These are phyloP conservation scores for Sporothrix schenckii DNA, from an alignment of 2,329 filamentous ascomycete genomes.

Conservation along the genomic window DNA sequence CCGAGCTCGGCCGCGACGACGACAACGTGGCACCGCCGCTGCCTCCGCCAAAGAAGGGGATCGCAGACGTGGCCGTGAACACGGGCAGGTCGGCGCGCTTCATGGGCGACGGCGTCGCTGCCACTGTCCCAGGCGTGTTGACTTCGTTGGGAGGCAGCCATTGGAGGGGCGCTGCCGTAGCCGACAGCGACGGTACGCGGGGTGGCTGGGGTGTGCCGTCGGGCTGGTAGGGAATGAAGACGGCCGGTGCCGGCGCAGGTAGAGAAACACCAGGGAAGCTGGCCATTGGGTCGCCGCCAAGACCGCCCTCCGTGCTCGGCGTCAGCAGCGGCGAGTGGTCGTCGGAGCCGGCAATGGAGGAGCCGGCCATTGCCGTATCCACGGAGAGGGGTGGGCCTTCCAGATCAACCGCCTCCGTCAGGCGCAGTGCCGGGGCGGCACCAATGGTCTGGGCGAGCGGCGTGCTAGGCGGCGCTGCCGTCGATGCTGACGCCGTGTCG, in stretches of 20 bases:
- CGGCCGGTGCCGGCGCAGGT: constrained; percentile 40
- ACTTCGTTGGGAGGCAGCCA: constrained; percentile 56
- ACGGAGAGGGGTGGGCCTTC: background rate
- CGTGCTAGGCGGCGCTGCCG: constrained; percentile 29
- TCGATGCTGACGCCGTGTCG: background rate
- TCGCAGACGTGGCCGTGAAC: constrained; percentile 50
- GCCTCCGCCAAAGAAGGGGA: constrained; percentile 50
- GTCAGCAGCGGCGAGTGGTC: constrained; percentile 36
- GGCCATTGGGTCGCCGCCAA: background rate
- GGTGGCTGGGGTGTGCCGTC: constrained; percentile 48
- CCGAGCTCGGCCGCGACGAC: constrained; percentile 23
- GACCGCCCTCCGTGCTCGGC: constrained; percentile 31
- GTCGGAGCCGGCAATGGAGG: constrained; percentile 27
- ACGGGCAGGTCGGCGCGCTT: constrained; percentile 47
- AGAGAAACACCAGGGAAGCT: background rate
- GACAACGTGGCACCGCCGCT: background rate
- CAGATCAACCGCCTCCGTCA: background rate
- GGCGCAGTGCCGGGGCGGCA: constrained; percentile 4
- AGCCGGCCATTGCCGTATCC: background rate
- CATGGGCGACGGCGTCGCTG: constrained; percentile 44
- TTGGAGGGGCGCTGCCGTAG: constrained; percentile 44
- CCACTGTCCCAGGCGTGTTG: constrained; percentile 31
- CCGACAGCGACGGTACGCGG: constrained; percentile 36
- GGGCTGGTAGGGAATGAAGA: constrained; percentile 60
- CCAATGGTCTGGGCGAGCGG: constrained; percentile 25